Conservation (phyloP, 768 basidiomycete genomes). For the Lactifluus volemus region DNA sequence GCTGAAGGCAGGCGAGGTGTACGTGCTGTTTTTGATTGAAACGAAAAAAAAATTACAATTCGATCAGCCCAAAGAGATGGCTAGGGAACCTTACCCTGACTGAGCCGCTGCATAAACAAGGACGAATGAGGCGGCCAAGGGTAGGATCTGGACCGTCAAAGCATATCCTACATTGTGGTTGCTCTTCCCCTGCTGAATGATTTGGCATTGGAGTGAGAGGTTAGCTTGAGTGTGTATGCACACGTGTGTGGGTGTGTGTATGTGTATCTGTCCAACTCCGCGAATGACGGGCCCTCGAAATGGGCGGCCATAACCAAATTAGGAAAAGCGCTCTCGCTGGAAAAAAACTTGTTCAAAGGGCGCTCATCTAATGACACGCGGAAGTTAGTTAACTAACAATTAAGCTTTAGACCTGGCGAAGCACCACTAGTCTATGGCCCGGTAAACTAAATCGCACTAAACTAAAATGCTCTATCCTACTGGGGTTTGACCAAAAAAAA, state of each 20-base stretch:
- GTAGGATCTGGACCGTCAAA: constrained; percentile 57
- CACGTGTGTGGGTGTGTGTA: background rate
- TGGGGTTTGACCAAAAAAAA: background rate
- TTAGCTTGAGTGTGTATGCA: background rate
- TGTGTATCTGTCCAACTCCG: background rate
- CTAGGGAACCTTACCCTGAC: constrained; percentile 44
- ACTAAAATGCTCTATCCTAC: constrained; percentile 5
- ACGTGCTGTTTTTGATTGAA: constrained; percentile 44
- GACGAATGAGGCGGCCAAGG: constrained; percentile 72
- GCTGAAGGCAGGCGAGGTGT: constrained; percentile 69
- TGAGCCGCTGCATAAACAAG: constrained; percentile 72
- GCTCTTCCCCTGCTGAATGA: constrained; percentile 19
- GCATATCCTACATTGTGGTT: constrained; percentile 80
- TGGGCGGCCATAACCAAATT: background rate
- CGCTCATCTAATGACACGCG: background rate
- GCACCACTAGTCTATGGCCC: background rate
- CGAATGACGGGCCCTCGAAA: background rate
- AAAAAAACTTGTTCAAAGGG: background rate
- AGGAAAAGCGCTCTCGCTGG: background rate
- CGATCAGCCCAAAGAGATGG: background rate
- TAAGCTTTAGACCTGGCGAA: constrained; percentile 18
- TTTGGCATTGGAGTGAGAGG: background rate
- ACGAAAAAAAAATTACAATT: constrained; percentile 12
- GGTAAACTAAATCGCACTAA: constrained; percentile 7
- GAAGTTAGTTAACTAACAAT: constrained; percentile 9